Percentiles rank a stretch among this genome's conserved stretches.
phyloP scores from a whole-genome alignment of 352 stramenopile species.

The Phytophthora ramorum region DNA sequence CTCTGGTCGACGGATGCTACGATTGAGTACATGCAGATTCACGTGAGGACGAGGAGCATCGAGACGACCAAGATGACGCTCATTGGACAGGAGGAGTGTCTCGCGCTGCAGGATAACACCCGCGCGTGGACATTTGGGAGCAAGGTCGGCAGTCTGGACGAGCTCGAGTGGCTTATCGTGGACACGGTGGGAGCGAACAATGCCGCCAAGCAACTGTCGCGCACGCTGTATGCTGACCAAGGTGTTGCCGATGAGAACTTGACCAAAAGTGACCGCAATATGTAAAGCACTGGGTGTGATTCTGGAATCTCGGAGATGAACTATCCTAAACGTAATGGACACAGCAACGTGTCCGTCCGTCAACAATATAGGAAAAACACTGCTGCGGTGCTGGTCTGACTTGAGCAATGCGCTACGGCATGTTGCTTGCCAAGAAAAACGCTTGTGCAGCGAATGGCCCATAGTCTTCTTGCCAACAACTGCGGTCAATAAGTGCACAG shows the following conservation, averaged over 20 bases:
- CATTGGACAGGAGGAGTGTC: conserved; percentile 43
- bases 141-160: conserved; percentile 34
- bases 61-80: conserved; percentile 53
- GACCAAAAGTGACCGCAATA: background rate
- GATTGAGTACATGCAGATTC: conserved; percentile 50
- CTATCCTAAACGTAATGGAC: too few species aligned
- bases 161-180: conserved; percentile 52
- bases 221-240: conserved; percentile 26
- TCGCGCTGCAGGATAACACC: conserved; percentile 47
- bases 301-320: too few species aligned
- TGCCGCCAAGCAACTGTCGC: conserved; percentile 35
- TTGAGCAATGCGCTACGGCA: too few species aligned
- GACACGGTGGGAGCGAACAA: conserved; percentile 37
- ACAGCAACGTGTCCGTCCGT: too few species aligned
- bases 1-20: conserved; percentile 33
- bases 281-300: background rate
- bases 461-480: too few species aligned
- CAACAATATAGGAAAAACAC: too few species aligned
- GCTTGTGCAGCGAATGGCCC: too few species aligned
- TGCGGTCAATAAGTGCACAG: too few species aligned
- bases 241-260: background rate
- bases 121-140: conserved; percentile 46
- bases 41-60: conserved; percentile 41
- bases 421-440: too few species aligned
- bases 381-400: too few species aligned